phyloP scores from a whole-genome alignment of 306 rosid species.

The Cucurbita argyrosperma region DNA sequence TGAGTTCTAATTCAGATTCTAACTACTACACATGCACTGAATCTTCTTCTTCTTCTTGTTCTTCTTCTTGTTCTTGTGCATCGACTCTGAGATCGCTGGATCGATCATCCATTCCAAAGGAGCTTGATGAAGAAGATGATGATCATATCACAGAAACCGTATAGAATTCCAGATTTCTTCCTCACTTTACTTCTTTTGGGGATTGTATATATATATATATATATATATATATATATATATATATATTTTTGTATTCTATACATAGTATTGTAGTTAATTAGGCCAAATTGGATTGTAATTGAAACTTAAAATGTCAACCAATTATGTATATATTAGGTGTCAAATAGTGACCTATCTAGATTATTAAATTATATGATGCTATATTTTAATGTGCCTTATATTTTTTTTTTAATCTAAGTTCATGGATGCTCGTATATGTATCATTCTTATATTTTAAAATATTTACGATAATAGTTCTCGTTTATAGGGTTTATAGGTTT shows the following conservation, averaged over 20 bases:
- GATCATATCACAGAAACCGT: not conserved
- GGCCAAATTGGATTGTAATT: not conserved
- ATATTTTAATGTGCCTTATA: too few species aligned
- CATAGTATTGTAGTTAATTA: not conserved
- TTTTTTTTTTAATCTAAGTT: too few species aligned
- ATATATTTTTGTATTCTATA: not conserved
- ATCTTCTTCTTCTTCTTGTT: not conserved
- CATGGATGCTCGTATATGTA: too few species aligned
- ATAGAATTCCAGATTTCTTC: not conserved
- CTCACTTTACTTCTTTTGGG: not conserved
- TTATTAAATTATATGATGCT: too few species aligned
- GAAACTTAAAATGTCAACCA: not conserved
- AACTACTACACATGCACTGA: not conserved
- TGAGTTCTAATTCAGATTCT: not conserved
- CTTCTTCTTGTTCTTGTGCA: not conserved
- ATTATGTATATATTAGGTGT: not conserved
- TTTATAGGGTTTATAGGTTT: too few species aligned
- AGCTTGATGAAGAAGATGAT: not conserved
- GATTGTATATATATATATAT: too few species aligned
- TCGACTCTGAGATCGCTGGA: not conserved
- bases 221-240: too few species aligned
- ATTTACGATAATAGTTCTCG: too few species aligned
- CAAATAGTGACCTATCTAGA: too few species aligned
- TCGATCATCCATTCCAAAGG: not conserved
- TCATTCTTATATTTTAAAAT: too few species aligned